Evolutionary conservation across 2,329 filamentous ascomycete species (phyloP).

Genomic region (Botrytis elliptica): DNA sequence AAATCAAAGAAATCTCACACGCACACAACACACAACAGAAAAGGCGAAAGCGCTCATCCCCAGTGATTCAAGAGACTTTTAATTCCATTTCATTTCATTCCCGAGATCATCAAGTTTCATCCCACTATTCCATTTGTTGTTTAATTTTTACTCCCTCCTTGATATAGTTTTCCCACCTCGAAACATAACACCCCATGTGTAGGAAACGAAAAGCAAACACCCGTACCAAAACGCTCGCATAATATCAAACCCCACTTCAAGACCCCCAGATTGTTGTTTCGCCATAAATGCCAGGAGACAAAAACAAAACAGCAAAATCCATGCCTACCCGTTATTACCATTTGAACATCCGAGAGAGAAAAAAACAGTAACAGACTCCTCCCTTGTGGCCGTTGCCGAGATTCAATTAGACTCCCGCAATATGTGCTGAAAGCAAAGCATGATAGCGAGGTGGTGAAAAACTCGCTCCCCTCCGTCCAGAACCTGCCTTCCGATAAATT

Average conservation of each 20-base stretch:
- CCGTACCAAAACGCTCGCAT: constrained; percentile 5
- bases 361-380: constrained; percentile 12
- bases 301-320: constrained; percentile 3
- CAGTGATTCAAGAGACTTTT: neutral
- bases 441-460: constrained; percentile 12
- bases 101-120: neutral
- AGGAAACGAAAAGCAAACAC: constrained; percentile 2
- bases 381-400: constrained; percentile 5
- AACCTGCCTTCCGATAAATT: constrained; percentile 21
- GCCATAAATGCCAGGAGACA: constrained; percentile 14
- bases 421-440: constrained; percentile 17
- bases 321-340: constrained; percentile 11
- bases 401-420: constrained; percentile 8
- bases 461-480: constrained; percentile 19
- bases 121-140: constrained; percentile 8
- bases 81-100: constrained; percentile 5
- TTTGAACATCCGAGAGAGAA: constrained; percentile 13
- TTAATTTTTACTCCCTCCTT: constrained; percentile 2
- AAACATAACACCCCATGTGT: neutral
- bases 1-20: neutral
- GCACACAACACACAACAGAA: neutral
- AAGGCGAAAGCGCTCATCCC: neutral
- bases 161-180: constrained; percentile 1
- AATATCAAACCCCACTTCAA: constrained; percentile 6
- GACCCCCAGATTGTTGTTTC: constrained; percentile 4